phyloP scores from a whole-genome alignment of 805 yeast genomes.

The Metschnikowia picachoensis region DNA sequence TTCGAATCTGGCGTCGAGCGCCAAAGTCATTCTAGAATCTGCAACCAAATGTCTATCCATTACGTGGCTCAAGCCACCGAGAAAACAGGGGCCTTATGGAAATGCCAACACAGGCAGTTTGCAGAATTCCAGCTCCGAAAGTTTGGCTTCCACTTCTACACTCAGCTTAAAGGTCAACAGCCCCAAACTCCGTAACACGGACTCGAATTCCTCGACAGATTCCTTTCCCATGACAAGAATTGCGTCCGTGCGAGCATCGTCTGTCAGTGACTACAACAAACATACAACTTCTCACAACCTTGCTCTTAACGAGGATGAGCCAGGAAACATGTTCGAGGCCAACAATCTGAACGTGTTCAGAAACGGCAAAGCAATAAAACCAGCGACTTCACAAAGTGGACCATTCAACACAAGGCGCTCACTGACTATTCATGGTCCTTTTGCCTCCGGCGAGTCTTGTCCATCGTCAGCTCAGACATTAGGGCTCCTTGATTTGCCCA shows the following conservation, averaged over 20 bases:
- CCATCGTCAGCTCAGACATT: constrained; percentile 9
- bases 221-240: constrained; percentile 15
- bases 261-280: constrained; percentile 33
- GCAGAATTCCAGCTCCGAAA: constrained; percentile 12
- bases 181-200: neutral
- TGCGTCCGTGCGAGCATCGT: constrained; percentile 34
- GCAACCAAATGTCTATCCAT: constrained; percentile 33
- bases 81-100: neutral
- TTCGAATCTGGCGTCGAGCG: neutral
- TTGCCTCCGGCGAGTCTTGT: neutral
- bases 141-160: constrained; percentile 11
- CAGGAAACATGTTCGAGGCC: constrained; percentile 11
- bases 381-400: no score
- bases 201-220: constrained; percentile 10
- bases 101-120: neutral
- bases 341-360: constrained; percentile 32
- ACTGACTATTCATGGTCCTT: neutral
- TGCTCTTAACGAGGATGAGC: constrained; percentile 1
- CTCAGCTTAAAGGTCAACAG: constrained; percentile 1
- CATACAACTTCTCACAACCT: constrained; percentile 30
- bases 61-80: constrained; percentile 28
- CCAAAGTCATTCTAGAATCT: constrained; percentile 24
- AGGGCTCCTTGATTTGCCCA: constrained; percentile 31
- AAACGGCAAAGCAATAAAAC: neutral
- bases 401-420: neutral